A percentile compares a stretch with the other conserved stretches of the same genome.
Conservation (phyloP, 495 filamentous ascomycete genomes). For the Penicillium longicatenatum region DNA sequence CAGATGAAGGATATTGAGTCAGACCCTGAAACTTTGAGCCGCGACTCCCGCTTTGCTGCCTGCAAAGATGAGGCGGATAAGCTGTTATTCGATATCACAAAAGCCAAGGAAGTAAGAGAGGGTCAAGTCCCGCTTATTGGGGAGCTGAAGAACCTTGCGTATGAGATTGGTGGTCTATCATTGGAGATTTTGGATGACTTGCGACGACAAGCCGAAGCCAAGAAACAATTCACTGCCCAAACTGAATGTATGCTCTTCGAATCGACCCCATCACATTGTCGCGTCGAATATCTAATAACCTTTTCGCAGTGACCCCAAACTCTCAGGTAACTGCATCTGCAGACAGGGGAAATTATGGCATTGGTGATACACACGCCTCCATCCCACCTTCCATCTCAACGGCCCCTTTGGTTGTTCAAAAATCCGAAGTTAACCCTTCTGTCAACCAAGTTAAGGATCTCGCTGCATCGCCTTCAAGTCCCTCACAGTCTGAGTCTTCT, state of each 20-base stretch:
- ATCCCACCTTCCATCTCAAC: background rate
- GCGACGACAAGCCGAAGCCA: conserved; percentile 29
- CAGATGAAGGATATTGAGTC: conserved; percentile 48
- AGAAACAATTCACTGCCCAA: conserved; percentile 27
- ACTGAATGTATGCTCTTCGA: conserved; percentile 25
- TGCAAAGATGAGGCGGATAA: too few species aligned
- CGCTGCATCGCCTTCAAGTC: background rate
- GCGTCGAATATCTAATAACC: background rate
- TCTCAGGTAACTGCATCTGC: background rate
- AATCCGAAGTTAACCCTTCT: conserved; percentile 2
- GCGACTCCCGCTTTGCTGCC: too few species aligned
- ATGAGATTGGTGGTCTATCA: conserved; percentile 47
- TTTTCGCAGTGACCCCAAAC: background rate
- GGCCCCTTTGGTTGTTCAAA: background rate
- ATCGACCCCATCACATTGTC: background rate
- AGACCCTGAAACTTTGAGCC: too few species aligned
- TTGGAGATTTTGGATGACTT: conserved; percentile 44
- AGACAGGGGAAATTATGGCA: background rate
- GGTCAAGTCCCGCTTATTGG: conserved; percentile 47
- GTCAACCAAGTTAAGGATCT: conserved; percentile 2
- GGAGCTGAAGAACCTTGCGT: conserved; percentile 56
- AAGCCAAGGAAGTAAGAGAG: conserved; percentile 59
- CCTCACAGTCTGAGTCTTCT: conserved; percentile 30
- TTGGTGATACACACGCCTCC: background rate
- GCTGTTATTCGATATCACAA: conserved; percentile 24